phyloP scores from a whole-genome alignment of 768 basidiomycete genomes.

The Lactarius sp. region DNA sequence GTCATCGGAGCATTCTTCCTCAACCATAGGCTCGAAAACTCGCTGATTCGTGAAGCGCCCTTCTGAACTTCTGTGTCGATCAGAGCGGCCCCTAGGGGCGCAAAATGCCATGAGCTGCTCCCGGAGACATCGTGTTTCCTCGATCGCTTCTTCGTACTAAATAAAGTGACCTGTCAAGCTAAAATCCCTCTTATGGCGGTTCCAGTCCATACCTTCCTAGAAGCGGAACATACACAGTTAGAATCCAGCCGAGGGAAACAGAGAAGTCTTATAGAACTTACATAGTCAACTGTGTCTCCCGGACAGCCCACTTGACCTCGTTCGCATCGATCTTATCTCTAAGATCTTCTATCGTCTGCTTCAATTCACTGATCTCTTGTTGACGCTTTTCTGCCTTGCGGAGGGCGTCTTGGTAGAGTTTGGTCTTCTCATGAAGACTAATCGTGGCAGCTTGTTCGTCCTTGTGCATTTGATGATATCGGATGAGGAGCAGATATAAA shows the following conservation, averaged over 20 bases:
- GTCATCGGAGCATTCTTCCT: slow-evolving; percentile 20
- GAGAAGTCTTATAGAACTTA: background rate
- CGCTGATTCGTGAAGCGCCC: slow-evolving; percentile 8
- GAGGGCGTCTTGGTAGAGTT: slow-evolving; percentile 21
- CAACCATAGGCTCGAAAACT: slow-evolving; percentile 20
- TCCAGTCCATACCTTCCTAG: slow-evolving; percentile 21
- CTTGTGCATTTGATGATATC: slow-evolving; percentile 26
- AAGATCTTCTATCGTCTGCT: slow-evolving; percentile 18
- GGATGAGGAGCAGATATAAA: slow-evolving; percentile 24
- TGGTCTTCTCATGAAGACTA: slow-evolving; percentile 20
- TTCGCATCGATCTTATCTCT: slow-evolving; percentile 18
- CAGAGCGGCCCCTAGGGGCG: slow-evolving; percentile 17
- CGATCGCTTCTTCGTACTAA: slow-evolving; percentile 25
- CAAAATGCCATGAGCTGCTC: slow-evolving; percentile 19
- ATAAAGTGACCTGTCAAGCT: slow-evolving; percentile 6
- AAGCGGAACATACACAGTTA: slow-evolving; percentile 6
- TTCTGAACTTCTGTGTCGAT: slow-evolving; percentile 17
- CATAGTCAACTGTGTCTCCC: slow-evolving; percentile 18
- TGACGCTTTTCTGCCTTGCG: slow-evolving; percentile 15
- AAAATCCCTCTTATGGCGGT: background rate
- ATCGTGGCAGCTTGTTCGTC: slow-evolving; percentile 24
- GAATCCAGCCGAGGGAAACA: background rate
- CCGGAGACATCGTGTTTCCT: slow-evolving; percentile 21
- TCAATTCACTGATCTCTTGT: slow-evolving; percentile 8
- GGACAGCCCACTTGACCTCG: slow-evolving; percentile 18